A percentile compares a stretch with the other conserved stretches of the same genome.
Evolutionary conservation across 2,329 filamentous ascomycete genomes (phyloP).

Genomic region (Sporothrix brasiliensis): DNA sequence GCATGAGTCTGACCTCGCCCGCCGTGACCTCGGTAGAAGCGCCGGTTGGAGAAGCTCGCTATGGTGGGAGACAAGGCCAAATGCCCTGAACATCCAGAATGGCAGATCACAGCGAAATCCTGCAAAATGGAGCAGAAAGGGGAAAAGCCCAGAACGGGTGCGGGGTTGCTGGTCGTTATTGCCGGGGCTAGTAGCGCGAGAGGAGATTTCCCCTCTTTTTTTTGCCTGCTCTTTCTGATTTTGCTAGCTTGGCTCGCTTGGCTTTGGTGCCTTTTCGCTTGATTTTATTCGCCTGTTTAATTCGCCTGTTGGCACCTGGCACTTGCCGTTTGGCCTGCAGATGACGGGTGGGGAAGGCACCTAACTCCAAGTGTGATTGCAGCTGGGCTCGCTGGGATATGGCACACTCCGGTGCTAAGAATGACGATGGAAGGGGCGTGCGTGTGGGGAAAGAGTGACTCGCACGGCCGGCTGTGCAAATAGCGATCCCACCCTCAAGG

Average conservation of each 20-base stretch:
- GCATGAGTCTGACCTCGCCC: neutral
- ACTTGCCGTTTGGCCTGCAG: slow-evolving; percentile 13
- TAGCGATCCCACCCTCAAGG: neutral
- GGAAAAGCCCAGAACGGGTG: slow-evolving; percentile 8
- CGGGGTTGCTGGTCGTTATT: slow-evolving; percentile 27
- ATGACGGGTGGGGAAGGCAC: slow-evolving; percentile 10
- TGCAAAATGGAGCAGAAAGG: slow-evolving; percentile 7
- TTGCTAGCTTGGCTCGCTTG: too few relatives aligned
- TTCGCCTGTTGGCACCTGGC: slow-evolving; percentile 4
- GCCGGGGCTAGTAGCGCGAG: slow-evolving; percentile 23
- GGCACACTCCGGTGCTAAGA: slow-evolving; percentile 9
- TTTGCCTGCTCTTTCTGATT: neutral
- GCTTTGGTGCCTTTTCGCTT: neutral
- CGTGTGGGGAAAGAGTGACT: slow-evolving; percentile 6
- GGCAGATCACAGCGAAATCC: neutral
- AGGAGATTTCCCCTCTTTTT: slow-evolving; percentile 18
- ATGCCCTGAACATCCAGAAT: slow-evolving; percentile 15
- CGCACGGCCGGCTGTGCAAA: neutral
- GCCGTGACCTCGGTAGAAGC: slow-evolving; percentile 26
- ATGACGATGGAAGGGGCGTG: neutral
- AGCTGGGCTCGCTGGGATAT: neutral
- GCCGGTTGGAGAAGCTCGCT: slow-evolving; percentile 24
- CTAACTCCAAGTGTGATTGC: neutral
- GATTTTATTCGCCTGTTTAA: neutral
- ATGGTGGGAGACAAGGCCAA: slow-evolving; percentile 6